Base-by-base conservation (phyloP, 495 filamentous ascomycete species). In the Penicillium verhagenii region DNA sequence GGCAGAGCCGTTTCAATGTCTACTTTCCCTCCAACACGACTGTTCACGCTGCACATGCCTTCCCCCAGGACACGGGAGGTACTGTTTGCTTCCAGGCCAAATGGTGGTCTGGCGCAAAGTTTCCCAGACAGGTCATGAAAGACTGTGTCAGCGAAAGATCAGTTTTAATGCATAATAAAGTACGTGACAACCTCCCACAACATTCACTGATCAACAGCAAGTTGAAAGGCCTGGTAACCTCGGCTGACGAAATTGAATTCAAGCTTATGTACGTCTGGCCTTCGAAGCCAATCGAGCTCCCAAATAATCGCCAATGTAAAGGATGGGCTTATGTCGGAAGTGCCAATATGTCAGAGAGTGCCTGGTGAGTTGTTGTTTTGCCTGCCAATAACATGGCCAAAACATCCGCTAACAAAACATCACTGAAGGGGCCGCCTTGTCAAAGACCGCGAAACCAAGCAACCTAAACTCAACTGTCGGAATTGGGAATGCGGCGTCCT, bases 401-500 rank as follows among this genome's bases (percentile, higher is more conserved):
- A 20, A 48, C 6, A 39, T 39, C 2, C 13, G 24, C 26, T 47
- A 18, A 53, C 28, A 46, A 4, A 48, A 35, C 28, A 3, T 16
- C 28, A 3, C 11, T 25, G n/a, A 54, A 86, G 83, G 89, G 91
- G 91, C 1, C 86, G 84, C 24, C 71, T 95, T 2, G 78, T 83
- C 35, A 82, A 85, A 49, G 89, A 93, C 47, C 81, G 78, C 29
- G 64, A 56, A 1, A 87, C 79, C 0, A 85, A 86, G 45, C 56
- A 72, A 19, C 80, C 82, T 0, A 96, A 92, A 59, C 69, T 97
- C 18, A 94, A 85, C 52, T 91, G 88, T 64, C 84, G 89, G 11
- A 98, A 97, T 68, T 98, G 94, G 94, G 94, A 98, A 70, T 97
- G 91, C 58, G 94, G 94, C 3, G 91, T 98, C 0, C 23, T 98